Evolutionary conservation across 495 filamentous ascomycete genomes (phyloP).

Genomic region (Penicillium turbatum): DNA sequence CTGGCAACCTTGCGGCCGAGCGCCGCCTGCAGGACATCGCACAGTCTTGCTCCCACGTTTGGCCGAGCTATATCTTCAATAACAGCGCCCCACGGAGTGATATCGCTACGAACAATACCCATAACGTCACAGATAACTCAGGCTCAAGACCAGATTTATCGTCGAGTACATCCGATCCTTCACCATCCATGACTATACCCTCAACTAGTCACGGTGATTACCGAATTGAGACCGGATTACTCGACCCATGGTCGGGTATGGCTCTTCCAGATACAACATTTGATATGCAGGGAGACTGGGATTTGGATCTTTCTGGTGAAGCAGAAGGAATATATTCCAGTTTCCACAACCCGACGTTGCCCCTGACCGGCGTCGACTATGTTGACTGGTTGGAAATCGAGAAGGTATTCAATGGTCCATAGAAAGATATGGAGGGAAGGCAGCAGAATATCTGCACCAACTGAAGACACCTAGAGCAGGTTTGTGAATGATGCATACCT

Average conservation of each 20-base stretch:
- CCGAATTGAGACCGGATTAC: constrained; percentile 12
- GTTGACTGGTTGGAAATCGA: constrained; percentile 25
- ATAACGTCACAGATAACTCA: not conserved
- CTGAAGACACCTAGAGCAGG: too few species aligned
- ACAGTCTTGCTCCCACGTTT: constrained; percentile 21
- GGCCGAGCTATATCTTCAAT: constrained; percentile 11
- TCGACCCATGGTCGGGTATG: constrained; percentile 15
- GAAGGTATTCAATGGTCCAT: constrained; percentile 16
- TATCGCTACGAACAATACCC: not conserved
- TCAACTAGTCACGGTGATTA: not conserved
- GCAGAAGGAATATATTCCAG: constrained; percentile 23
- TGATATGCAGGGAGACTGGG: constrained; percentile 16
- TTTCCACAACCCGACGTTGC: constrained; percentile 20
- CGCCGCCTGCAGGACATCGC: constrained; percentile 20
- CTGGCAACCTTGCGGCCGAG: constrained; percentile 22
- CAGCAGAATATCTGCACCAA: too few species aligned
- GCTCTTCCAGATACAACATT: constrained; percentile 6
- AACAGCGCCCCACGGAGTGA: not conserved
- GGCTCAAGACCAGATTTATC: not conserved
- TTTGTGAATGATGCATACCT: too few species aligned
- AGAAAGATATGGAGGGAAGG: too few species aligned
- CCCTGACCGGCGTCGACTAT: constrained; percentile 21
- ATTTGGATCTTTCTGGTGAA: constrained; percentile 17
- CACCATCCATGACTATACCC: not conserved
- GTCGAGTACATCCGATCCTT: not conserved